A percentile compares a stretch with the other conserved stretches of the same genome.
Conservation (phyloP, 139 green algal species). For the Chlamydomonas applanata region DNA sequence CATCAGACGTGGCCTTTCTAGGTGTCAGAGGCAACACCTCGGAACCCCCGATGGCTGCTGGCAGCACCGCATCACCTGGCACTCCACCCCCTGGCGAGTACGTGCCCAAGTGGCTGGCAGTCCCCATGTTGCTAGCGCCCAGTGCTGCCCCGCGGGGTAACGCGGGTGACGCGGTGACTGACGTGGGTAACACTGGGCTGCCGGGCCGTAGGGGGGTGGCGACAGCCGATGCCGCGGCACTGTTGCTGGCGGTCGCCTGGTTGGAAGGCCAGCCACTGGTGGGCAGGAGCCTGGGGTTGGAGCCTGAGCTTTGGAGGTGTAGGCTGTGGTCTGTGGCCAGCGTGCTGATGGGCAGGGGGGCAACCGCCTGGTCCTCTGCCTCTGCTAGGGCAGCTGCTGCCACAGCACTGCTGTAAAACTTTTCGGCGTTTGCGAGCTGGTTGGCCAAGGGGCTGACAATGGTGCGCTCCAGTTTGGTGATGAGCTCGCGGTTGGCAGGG, state of each 20-base stretch:
- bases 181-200: too few species aligned
- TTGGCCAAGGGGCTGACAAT: constrained; percentile 34
- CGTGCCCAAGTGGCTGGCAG: neutral
- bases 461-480: constrained; percentile 35
- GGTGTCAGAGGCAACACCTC: too few species aligned
- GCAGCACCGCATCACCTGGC: too few species aligned
- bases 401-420: constrained; percentile 16
- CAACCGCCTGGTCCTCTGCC: neutral
- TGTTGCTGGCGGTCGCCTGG: neutral
- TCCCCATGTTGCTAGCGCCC: neutral
- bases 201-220: too few species aligned
- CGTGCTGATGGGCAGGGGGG: constrained; percentile 23
- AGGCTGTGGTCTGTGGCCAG: constrained; percentile 1
- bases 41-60: too few species aligned
- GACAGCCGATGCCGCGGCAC: neutral
- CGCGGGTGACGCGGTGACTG: too few species aligned
- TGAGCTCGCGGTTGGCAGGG: constrained; percentile 27
- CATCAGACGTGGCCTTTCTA: neutral
- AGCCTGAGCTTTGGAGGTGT: neutral
- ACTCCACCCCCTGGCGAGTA: neutral
- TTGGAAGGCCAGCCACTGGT: neutral
- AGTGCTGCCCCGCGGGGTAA: too few species aligned
- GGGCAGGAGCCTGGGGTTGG: neutral
- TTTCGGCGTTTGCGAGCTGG: constrained; percentile 53
- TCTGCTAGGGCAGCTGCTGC: neutral